These are phyloP conservation scores for Penicillium sp. DNA, from an alignment of 2,329 filamentous ascomycete species.

Conservation along the genomic window DNA sequence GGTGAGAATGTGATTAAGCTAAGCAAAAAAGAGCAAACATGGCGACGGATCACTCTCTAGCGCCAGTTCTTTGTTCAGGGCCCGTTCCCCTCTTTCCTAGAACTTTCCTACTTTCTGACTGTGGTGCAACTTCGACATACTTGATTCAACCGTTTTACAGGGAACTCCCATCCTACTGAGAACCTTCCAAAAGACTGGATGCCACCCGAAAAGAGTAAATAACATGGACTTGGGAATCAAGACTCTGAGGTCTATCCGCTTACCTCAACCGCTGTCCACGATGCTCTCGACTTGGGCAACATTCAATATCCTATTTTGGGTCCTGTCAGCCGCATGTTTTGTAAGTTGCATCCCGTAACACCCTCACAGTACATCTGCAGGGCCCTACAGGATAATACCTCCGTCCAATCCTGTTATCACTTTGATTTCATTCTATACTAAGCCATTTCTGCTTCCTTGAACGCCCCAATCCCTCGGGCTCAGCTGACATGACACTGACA, in stretches of 20 bases:
- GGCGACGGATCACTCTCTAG: background rate
- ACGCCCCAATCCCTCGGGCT: background rate
- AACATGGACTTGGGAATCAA: conserved; percentile 10
- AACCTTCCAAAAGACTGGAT: background rate
- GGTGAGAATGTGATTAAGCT: background rate
- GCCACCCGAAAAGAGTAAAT: conserved; percentile 8
- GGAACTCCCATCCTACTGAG: background rate
- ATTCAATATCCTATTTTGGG: conserved; percentile 14
- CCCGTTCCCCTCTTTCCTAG: background rate
- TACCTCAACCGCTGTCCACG: background rate
- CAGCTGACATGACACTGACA: background rate
- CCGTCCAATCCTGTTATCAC: background rate
- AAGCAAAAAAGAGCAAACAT: background rate
- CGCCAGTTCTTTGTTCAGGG: background rate
- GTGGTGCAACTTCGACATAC: conserved; percentile 1
- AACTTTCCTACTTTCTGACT: background rate
- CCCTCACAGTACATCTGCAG: conserved; percentile 13
- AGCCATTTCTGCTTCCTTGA: background rate
- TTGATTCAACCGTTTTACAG: background rate
- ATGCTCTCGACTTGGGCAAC: conserved; percentile 11
- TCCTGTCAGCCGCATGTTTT: conserved; percentile 14
- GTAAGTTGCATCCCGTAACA: conserved; percentile 22
- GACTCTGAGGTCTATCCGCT: background rate
- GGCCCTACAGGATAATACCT: conserved; percentile 4
- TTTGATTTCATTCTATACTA: background rate